These are phyloP conservation scores for Pinus albicaulis DNA, from an alignment of 75 land plant genomes.

Conservation along the genomic window DNA sequence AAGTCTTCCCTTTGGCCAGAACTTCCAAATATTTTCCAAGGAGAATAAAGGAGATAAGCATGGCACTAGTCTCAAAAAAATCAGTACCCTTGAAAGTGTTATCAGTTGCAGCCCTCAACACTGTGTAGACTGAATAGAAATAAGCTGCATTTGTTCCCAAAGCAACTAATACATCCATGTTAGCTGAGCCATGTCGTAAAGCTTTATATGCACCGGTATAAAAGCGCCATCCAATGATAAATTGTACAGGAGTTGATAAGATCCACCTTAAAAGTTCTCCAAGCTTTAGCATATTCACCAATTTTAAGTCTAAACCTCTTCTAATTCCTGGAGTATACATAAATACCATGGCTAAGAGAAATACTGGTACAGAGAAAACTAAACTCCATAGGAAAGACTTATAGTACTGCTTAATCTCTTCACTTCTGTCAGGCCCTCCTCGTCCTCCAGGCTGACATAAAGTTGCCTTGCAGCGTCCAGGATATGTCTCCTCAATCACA, in stretches of 20 bases:
- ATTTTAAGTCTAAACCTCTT: constrained; percentile 50
- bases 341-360: constrained; percentile 80
- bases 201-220: constrained; percentile 68
- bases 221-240: constrained; percentile 71
- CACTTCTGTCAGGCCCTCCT: constrained; percentile 33
- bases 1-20: constrained; percentile 90
- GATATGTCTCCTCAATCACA: constrained; percentile 45
- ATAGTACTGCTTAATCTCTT: constrained; percentile 57
- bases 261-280: constrained; percentile 82
- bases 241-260: constrained; percentile 86
- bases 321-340: constrained; percentile 67
- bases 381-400: constrained; percentile 73
- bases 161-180: constrained; percentile 97
- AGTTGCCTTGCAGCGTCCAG: constrained; percentile 41
- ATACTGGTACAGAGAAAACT: constrained; percentile 78
- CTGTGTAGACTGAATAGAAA: constrained; percentile 80
- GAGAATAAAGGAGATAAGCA: constrained; percentile 92
- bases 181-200: constrained; percentile 68
- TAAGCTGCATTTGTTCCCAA: constrained; percentile 97
- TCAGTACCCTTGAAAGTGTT: constrained; percentile 63
- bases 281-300: constrained; percentile 57
- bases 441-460: constrained; percentile 39
- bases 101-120: constrained; percentile 61
- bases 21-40: constrained; percentile 90
- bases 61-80: constrained; percentile 96